phyloP scores from a whole-genome alignment of 306 rosid genomes.

The Mimosa pudica region DNA sequence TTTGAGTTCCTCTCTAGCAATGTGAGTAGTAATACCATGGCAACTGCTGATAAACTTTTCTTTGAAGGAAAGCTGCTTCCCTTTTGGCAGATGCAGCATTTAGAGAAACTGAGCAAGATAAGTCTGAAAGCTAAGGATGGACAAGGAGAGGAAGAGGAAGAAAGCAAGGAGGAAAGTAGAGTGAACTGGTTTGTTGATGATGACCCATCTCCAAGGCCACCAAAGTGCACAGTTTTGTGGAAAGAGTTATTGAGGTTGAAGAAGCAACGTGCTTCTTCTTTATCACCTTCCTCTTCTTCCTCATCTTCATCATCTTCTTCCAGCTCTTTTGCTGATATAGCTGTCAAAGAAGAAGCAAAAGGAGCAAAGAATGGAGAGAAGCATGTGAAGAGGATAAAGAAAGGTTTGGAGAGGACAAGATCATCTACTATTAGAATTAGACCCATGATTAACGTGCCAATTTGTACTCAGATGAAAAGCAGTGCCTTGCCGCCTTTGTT shows the following conservation, averaged over 20 bases:
- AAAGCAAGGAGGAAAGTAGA: conserved; percentile 57
- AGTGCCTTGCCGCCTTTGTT: conserved; percentile 86
- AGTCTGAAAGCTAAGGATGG: conserved; percentile 53
- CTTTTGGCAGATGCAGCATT: conserved; percentile 83
- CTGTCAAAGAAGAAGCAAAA: conserved; percentile 60
- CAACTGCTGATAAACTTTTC: conserved; percentile 94
- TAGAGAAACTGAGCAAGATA: conserved; percentile 81
- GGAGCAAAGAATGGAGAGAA: conserved; percentile 53
- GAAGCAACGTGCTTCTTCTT: conserved; percentile 87
- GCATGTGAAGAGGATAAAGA: conserved; percentile 74
- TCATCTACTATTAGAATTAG: conserved; percentile 89
- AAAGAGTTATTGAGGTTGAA: conserved; percentile 91
- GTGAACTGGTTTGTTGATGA: conserved; percentile 94
- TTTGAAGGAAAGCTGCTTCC: conserved; percentile 96
- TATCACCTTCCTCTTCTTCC: conserved; percentile 86
- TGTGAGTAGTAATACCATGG: conserved; percentile 54
- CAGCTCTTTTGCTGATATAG: conserved; percentile 68
- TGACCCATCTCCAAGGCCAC: conserved; percentile 98
- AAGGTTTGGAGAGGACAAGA: conserved; percentile 88
- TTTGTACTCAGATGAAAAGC: conserved; percentile 85
- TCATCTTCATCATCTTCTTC: conserved; percentile 85
- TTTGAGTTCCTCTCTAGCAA: conserved; percentile 89
- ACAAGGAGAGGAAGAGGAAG: conserved; percentile 43
- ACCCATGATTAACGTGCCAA: conserved; percentile 93
- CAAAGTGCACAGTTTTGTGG: conserved; percentile 96